Evolutionary conservation across 2,329 filamentous ascomycete genomes (phyloP).

Genomic region (Aspergillus hiratsukae): DNA sequence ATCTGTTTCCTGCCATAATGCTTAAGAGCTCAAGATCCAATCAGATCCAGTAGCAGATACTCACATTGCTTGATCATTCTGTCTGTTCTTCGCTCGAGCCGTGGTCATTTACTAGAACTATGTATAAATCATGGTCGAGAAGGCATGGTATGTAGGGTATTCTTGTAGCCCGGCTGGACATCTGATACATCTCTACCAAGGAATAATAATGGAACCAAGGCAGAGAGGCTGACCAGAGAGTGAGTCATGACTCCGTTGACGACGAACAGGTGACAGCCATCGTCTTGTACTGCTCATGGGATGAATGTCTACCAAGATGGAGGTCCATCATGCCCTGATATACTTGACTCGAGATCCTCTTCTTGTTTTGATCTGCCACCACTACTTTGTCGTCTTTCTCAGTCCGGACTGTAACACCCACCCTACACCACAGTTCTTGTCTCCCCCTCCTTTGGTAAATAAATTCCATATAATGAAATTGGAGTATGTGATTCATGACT

Average conservation of each 20-base stretch:
- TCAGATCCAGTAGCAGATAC: background rate
- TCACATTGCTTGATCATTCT: conserved; percentile 18
- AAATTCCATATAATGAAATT: background rate
- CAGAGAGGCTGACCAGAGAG: conserved; percentile 10
- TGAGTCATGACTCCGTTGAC: conserved; percentile 22
- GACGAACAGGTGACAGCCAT: conserved; percentile 22
- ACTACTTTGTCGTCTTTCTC: conserved; percentile 4
- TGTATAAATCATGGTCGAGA: background rate
- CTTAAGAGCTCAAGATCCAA: background rate
- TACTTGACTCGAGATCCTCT: background rate
- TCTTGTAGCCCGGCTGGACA: conserved; percentile 14
- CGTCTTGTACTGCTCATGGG: conserved; percentile 23
- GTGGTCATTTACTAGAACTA: background rate
- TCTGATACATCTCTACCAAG: conserved; percentile 16
- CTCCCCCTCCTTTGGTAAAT: background rate
- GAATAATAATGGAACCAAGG: background rate
- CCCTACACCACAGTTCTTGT: conserved; percentile 6
- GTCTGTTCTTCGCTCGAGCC: background rate
- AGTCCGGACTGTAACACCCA: conserved; percentile 22
- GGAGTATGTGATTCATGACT: background rate
- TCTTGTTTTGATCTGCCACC: background rate
- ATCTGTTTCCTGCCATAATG: background rate
- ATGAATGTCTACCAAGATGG: conserved; percentile 4
- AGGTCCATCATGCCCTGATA: conserved; percentile 8
- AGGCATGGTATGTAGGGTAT: conserved; percentile 13